Evolutionary conservation across 192 early-diverging fungal genomes (phyloP).

Genomic region (Coemansia umbellata): DNA sequence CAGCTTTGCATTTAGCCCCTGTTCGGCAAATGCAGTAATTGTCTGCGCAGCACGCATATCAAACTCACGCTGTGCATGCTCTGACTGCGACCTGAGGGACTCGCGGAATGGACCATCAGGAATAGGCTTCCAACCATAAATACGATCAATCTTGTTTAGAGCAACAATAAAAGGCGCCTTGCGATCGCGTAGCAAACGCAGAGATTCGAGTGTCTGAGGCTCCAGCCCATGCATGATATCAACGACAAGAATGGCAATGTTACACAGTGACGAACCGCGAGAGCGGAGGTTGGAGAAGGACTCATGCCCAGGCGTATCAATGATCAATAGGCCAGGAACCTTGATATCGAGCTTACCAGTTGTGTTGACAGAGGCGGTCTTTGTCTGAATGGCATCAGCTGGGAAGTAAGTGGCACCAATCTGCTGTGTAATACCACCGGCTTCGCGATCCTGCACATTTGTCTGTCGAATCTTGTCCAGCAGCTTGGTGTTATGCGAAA

Average conservation of each 20-base stretch:
- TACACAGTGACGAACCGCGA: slow-evolving; percentile 95
- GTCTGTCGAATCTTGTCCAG: slow-evolving; percentile 99
- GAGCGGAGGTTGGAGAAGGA: slow-evolving; percentile 95
- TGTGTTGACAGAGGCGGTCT: slow-evolving; percentile 77
- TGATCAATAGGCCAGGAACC: slow-evolving; percentile 89
- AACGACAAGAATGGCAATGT: slow-evolving; percentile 98
- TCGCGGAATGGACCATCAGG: slow-evolving; percentile 79
- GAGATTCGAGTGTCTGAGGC: slow-evolving; percentile 95
- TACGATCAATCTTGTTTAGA: slow-evolving; percentile 97
- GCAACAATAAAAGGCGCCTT: slow-evolving; percentile 99
- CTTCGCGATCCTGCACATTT: slow-evolving; percentile 98
- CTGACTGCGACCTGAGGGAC: slow-evolving; percentile 70
- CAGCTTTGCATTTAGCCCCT: slow-evolving; percentile 88
- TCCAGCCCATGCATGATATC: slow-evolving; percentile 99
- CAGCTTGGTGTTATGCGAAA: slow-evolving; percentile 84
- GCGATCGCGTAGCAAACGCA: slow-evolving; percentile 82
- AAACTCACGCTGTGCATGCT: slow-evolving; percentile 79
- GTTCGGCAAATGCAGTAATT: slow-evolving; percentile 89
- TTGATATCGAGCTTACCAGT: slow-evolving; percentile 65
- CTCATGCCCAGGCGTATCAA: slow-evolving; percentile 99
- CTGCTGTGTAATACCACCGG: slow-evolving; percentile 99
- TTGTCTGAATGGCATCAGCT: slow-evolving; percentile 86
- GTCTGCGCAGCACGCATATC: slow-evolving; percentile 71
- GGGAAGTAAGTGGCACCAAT: slow-evolving; percentile 99
- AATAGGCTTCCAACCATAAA: slow-evolving; percentile 87